Conservation (phyloP, 2,329 filamentous ascomycete genomes). For the Pseudopyrenochaeta lycopersici region DNA sequence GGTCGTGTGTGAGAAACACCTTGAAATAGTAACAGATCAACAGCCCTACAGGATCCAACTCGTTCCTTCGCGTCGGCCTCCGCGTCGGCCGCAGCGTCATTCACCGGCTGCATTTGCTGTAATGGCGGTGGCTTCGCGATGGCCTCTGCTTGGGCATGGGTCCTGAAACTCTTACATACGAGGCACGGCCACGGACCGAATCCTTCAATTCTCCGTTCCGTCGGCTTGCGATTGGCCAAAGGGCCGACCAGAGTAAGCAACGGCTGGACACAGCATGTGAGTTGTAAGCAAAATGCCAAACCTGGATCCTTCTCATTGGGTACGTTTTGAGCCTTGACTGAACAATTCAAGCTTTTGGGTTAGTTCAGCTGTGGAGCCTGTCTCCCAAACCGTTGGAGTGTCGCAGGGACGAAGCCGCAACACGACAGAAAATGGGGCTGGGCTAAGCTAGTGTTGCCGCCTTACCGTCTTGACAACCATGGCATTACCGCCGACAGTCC, state of each 20-base stretch:
- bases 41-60: background rate
- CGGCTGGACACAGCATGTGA: background rate
- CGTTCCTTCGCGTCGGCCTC: background rate
- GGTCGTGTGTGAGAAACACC: background rate
- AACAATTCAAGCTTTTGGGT: background rate
- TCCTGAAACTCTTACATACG: background rate
- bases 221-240: background rate
- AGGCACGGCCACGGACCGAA: background rate
- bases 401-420: constrained; percentile 3
- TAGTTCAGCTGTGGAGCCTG: background rate
- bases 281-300: background rate
- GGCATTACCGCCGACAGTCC: constrained; percentile 9
- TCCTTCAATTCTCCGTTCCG: background rate
- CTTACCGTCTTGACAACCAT: constrained; percentile 21
- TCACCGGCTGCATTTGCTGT: background rate
- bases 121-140: background rate
- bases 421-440: background rate
- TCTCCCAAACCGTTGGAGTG: background rate
- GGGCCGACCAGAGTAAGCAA: background rate
- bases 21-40: background rate
- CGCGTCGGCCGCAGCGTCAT: background rate
- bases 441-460: constrained; percentile 18
- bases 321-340: background rate
- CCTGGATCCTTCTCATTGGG: background rate
- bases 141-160: background rate